Evolutionary conservation across 768 basidiomycete species (phyloP).

Genomic region (Tricholoma sp.): DNA sequence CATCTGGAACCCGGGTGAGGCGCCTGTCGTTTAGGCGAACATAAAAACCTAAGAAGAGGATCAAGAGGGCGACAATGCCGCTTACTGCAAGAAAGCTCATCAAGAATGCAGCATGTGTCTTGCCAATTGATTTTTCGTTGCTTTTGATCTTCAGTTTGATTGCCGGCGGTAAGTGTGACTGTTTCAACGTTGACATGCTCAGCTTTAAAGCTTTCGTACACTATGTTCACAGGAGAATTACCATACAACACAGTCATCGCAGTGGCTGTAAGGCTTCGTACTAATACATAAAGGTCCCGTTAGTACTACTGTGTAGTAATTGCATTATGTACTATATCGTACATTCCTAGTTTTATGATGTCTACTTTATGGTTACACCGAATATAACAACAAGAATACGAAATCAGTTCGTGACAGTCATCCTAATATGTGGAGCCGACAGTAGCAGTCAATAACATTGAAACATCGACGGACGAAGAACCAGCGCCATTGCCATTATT

Average conservation of each 20-base stretch:
- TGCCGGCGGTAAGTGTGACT: too few species aligned
- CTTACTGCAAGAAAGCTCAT: neutral
- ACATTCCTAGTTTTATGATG: neutral
- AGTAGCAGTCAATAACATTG: constrained; percentile 13
- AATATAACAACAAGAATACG: neutral
- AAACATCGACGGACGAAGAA: constrained; percentile 9
- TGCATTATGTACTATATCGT: too few species aligned
- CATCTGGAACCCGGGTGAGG: constrained; percentile 43
- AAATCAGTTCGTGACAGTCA: neutral
- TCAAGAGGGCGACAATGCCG: neutral
- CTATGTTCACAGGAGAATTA: too few species aligned
- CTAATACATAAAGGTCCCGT: too few species aligned
- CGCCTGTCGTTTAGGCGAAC: constrained; percentile 46
- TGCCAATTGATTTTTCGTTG: too few species aligned
- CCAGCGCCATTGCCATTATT: constrained; percentile 7
- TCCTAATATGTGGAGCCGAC: neutral
- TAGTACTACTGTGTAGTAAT: neutral
- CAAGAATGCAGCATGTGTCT: too few species aligned
- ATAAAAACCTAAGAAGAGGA: constrained; percentile 24
- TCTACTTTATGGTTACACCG: neutral
- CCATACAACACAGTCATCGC: too few species aligned
- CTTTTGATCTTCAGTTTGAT: too few species aligned
- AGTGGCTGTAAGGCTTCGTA: too few species aligned
- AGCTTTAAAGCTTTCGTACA: too few species aligned
- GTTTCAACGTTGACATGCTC: too few species aligned